phyloP scores from a whole-genome alignment of 2,329 filamentous ascomycete genomes.

The Xylariaceae sp. region DNA sequence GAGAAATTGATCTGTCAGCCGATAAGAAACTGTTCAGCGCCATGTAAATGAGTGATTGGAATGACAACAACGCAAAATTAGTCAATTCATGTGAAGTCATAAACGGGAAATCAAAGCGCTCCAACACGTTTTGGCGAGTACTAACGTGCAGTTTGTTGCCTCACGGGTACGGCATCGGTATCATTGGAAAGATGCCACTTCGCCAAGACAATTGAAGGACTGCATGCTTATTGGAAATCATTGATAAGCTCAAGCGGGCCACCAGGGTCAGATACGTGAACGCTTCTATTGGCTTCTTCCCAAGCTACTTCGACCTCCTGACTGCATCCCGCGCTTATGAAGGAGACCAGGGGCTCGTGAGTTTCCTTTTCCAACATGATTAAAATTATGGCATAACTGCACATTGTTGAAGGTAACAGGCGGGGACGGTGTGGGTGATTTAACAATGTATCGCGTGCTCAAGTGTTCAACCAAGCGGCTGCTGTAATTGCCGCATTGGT shows the following conservation, averaged over 20 bases:
- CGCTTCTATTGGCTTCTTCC: conserved; percentile 19
- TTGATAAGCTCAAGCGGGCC: conserved; percentile 27
- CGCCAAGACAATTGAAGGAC: conserved; percentile 16
- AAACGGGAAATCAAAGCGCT: too few relatives aligned
- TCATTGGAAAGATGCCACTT: not conserved
- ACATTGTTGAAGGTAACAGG: not conserved
- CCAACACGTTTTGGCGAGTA: too few relatives aligned
- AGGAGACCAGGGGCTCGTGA: not conserved
- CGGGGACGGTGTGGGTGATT: conserved; percentile 11
- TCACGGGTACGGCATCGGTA: not conserved
- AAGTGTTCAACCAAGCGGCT: not conserved
- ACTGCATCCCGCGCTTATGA: conserved; percentile 1
- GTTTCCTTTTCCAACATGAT: conserved; percentile 21
- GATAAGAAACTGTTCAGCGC: not conserved
- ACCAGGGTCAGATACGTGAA: conserved; percentile 1
- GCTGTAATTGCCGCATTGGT: conserved; percentile 5
- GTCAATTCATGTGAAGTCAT: too few relatives aligned
- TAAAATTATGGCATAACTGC: not conserved
- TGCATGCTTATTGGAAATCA: conserved; percentile 17
- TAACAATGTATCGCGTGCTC: conserved; percentile 18
- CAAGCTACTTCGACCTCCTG: conserved; percentile 9
- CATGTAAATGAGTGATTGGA: not conserved
- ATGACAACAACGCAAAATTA: not conserved
- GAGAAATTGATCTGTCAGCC: not conserved
- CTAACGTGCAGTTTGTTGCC: not conserved